Base-by-base conservation (phyloP, 1,284 basidiomycete genomes). In the Porodaedalea pini region DNA sequence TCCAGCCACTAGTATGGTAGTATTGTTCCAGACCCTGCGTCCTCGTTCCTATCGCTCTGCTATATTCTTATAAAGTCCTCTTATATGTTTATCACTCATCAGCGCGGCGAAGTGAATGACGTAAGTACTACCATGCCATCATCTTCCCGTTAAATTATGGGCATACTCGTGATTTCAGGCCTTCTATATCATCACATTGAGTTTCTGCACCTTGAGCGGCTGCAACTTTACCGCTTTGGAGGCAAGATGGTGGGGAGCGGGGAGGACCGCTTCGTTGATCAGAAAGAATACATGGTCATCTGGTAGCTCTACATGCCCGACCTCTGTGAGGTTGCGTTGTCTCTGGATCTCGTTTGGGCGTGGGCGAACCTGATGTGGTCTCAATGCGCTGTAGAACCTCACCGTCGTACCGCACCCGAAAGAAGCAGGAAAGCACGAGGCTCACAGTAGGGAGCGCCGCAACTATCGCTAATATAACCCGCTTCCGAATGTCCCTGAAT, bases 281-380 rank as follows among this genome's bases (percentile, higher is more conserved):
- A 59, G 6, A 55, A 59, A 44, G 60, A 56, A 29, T 59, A 59
- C 39, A 25, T 59, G 41, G 53, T 59, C n/a, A 59, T 62, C 17
- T 62, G 60, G 60, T 54, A 59, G 21, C 40, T 55, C 15, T 54
- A 56, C 21, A 59, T 59, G 57, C 57, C 60, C 7, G 37, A 59
- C 23, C 53, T 62, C 15, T 43, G 54, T 17, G 60, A 62, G 37
- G 60, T 62, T 10, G 60, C 60, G n/a, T 37, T 62, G 31, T 41
- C 54, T 13, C 45, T 45, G 29, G 58, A 62, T 48, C 43, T 54
- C 34, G 43, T 62, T 17, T 62, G 60, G 60, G 36, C 36, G n/a
- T 31, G 44, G 13, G 15, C 21, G 6, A 53, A 40, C 13, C 44
- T 29, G 4, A 27, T 34, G 2, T 58, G 57, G 57, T 40, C 43